Conservation (phyloP, 1,139 yeast genomes). For the Debaryomyces psychrophilus region DNA sequence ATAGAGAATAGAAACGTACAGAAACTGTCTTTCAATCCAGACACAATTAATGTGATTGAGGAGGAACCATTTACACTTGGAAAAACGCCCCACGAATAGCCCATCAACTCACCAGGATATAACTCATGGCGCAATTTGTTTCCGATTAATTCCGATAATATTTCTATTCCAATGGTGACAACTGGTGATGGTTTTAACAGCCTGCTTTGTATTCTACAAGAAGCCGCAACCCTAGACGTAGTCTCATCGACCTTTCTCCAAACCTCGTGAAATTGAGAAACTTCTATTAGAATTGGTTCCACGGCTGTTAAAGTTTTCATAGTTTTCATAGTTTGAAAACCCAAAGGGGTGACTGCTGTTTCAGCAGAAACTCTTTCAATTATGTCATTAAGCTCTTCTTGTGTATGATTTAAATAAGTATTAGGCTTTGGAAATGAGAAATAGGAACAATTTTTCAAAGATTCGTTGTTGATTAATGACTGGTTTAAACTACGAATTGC, state of each 20-base stretch:
- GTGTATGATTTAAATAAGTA: slow-evolving; percentile 10
- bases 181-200: slow-evolving; percentile 29
- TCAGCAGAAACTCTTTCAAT: slow-evolving; percentile 8
- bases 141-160: slow-evolving; percentile 52
- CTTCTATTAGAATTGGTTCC: slow-evolving; percentile 21
- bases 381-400: slow-evolving; percentile 10
- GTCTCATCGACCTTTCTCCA: slow-evolving; percentile 49
- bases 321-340: neutral
- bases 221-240: slow-evolving; percentile 33
- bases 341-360: neutral
- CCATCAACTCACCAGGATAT: slow-evolving; percentile 54
- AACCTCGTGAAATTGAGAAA: slow-evolving; percentile 37
- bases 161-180: slow-evolving; percentile 49
- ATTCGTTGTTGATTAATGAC: neutral
- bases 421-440: slow-evolving; percentile 12
- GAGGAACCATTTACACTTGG: slow-evolving; percentile 55
- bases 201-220: slow-evolving; percentile 46
- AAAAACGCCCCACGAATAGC: slow-evolving; percentile 56
- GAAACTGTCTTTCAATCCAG: slow-evolving; percentile 51
- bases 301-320: slow-evolving; percentile 1
- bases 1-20: slow-evolving; percentile 28
- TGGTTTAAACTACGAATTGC: slow-evolving; percentile 16
- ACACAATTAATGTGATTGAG: slow-evolving; percentile 49
- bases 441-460: neutral
- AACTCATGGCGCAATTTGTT: slow-evolving; percentile 37